Conservation (phyloP, 345 rosid genomes). For the Hevea brasiliensis region DNA sequence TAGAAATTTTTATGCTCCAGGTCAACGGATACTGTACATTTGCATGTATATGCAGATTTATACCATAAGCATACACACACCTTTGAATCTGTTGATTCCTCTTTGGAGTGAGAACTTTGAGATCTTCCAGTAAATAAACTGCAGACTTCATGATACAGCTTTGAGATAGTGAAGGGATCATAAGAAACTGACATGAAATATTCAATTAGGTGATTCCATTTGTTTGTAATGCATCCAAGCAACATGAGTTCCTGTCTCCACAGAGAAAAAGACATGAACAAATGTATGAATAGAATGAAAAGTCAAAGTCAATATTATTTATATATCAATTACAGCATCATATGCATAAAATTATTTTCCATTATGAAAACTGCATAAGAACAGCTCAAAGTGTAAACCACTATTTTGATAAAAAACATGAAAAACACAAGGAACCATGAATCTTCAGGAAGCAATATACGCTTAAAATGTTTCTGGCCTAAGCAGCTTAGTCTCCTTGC, state of each 20-base stretch:
- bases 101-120: constrained; percentile 34
- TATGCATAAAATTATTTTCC: not conserved
- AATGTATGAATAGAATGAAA: not conserved
- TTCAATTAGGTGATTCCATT: constrained; percentile 60
- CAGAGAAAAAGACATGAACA: not conserved
- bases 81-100: constrained; percentile 41
- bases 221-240: constrained; percentile 58
- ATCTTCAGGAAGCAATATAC: not conserved
- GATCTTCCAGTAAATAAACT: constrained; percentile 45
- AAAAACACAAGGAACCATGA: not conserved
- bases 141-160: constrained; percentile 54
- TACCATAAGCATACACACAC: constrained; percentile 29
- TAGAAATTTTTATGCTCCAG: not conserved
- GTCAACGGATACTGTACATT: not conserved
- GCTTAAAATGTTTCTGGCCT: not conserved
- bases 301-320: not conserved
- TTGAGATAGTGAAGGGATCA: constrained; percentile 47
- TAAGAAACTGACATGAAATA: constrained; percentile 56
- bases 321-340: not conserved
- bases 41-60: not conserved
- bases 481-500: not conserved
- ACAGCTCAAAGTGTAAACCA: not conserved
- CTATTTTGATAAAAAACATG: not conserved
- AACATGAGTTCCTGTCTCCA: constrained; percentile 71
- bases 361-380: not conserved